Conservation (phyloP, 352 stramenopile genomes). For the Phytophthora rubi region DNA sequence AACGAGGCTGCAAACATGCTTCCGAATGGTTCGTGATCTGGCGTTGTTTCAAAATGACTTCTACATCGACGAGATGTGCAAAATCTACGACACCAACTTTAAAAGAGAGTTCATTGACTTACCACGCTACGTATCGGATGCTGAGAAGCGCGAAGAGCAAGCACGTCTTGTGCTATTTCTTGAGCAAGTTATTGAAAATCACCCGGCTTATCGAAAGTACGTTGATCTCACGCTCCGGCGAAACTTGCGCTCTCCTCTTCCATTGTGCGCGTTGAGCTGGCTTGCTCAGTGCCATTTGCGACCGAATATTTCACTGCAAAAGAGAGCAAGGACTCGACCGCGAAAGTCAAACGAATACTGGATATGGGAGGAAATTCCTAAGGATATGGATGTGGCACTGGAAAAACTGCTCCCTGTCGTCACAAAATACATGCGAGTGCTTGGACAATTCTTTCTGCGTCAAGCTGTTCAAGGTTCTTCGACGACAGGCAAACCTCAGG, state of each 20-base stretch:
- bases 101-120: conserved; percentile 10
- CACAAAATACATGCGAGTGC: conserved; percentile 48
- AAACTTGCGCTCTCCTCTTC: not conserved
- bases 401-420: conserved; percentile 47
- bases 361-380: conserved; percentile 35
- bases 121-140: not conserved
- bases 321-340: conserved; percentile 6
- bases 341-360: conserved; percentile 22
- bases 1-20: conserved; percentile 37
- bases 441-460: conserved; percentile 52
- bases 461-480: conserved; percentile 27
- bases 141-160: conserved; percentile 19
- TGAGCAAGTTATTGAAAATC: conserved; percentile 26
- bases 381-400: conserved; percentile 35
- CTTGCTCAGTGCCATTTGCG: conserved; percentile 25
- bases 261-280: conserved; percentile 21
- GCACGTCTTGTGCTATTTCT: conserved; percentile 35
- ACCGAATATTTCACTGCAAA: conserved; percentile 9
- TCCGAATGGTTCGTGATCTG: conserved; percentile 57
- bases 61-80: conserved; percentile 54
- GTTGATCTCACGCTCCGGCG: not conserved
- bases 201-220: conserved; percentile 27
- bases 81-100: conserved; percentile 30
- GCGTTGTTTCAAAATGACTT: conserved; percentile 62
- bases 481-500: conserved; percentile 18